Conservation (phyloP, 163 green algal species). For the Scenedesmus sp. region DNA sequence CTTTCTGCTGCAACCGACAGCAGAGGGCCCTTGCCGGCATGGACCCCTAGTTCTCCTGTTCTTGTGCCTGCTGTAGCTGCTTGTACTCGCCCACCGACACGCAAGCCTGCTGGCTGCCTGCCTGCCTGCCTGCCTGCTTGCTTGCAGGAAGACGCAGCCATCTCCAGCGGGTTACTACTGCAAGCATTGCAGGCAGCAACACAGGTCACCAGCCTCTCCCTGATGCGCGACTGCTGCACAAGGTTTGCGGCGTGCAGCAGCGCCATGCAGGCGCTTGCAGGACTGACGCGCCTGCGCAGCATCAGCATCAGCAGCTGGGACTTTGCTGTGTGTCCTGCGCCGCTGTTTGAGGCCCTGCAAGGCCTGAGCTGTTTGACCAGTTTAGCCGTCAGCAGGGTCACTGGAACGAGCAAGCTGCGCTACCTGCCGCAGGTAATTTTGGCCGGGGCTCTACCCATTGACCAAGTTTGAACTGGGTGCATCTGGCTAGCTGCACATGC, state of each 20-base stretch:
- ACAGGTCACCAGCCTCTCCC: not conserved
- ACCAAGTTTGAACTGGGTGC: not conserved
- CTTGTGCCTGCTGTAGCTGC: no score
- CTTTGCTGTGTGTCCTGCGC: not conserved
- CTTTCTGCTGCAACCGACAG: no score
- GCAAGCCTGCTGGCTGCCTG: not conserved
- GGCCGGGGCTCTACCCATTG: not conserved
- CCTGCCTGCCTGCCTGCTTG: not conserved
- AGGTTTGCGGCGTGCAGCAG: not conserved
- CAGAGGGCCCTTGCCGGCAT: no score
- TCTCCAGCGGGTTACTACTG: not conserved
- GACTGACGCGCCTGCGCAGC: not conserved
- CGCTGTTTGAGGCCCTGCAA: not conserved
- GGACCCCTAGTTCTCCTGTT: no score
- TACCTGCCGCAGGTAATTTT: not conserved
- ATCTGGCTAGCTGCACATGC: not conserved
- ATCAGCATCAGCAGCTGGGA: constrained; percentile 13
- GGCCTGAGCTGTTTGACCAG: not conserved
- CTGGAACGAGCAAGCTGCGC: not conserved
- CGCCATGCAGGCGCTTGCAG: not conserved
- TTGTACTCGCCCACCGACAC: no score
- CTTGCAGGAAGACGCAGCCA: not conserved
- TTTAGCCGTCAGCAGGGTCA: not conserved
- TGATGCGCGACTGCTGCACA: not conserved
- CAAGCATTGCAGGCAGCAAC: not conserved